These are phyloP conservation scores for Monilinia polystroma DNA, from an alignment of 2,329 filamentous ascomycete species.

Conservation along the genomic window DNA sequence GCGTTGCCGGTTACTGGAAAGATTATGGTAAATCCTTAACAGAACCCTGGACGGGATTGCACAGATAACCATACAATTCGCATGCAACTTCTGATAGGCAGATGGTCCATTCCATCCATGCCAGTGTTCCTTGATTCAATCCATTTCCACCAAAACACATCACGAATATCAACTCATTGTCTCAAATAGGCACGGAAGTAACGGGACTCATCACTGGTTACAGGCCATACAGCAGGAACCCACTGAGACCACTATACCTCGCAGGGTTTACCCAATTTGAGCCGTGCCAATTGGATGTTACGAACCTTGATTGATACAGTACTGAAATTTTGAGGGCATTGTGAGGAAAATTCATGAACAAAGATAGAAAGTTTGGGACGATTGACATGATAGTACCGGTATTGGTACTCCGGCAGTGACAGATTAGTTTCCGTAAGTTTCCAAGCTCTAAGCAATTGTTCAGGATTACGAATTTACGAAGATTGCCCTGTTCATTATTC, in stretches of 20 bases:
- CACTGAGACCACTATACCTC: neutral
- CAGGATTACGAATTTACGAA: neutral
- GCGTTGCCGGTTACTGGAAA: conserved; percentile 16
- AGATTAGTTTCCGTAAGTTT: conserved; percentile 6
- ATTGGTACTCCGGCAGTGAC: neutral
- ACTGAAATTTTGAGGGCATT: conserved; percentile 1
- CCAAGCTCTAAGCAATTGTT: neutral
- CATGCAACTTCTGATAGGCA: neutral
- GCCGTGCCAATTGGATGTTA: conserved; percentile 11
- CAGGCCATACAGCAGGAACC: neutral
- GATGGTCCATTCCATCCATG: conserved; percentile 19
- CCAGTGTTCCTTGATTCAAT: conserved; percentile 4
- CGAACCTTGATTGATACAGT: neutral
- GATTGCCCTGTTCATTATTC: neutral
- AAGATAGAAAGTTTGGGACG: conserved; percentile 6
- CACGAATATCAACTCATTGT: conserved; percentile 16
- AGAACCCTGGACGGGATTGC: neutral
- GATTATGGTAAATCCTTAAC: conserved; percentile 1
- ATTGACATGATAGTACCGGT: neutral
- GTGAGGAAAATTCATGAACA: neutral
- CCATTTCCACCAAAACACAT: conserved; percentile 9
- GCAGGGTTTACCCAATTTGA: neutral
- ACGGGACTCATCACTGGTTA: conserved; percentile 1
- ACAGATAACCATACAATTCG: conserved; percentile 7
- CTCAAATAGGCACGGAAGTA: conserved; percentile 9